phyloP scores from a whole-genome alignment of 2,329 filamentous ascomycete genomes.

The Verticillium albo-atrum region DNA sequence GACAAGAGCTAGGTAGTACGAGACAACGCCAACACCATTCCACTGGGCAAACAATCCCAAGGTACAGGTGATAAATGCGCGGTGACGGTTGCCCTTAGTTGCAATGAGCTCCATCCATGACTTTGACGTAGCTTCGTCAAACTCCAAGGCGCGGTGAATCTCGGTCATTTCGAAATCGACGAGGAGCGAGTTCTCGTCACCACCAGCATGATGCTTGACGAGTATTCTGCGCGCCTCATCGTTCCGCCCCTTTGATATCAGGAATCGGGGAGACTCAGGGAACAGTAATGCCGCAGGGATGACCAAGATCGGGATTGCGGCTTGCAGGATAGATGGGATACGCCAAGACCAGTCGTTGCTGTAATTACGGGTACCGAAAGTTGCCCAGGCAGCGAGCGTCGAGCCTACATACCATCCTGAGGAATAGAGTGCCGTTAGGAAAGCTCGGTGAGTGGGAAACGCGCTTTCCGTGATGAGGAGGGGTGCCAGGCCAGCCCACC shows the following conservation, averaged over 20 bases:
- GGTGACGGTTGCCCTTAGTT: slow-evolving; percentile 20
- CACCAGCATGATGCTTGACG: slow-evolving; percentile 19
- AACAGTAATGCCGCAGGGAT: slow-evolving; percentile 20
- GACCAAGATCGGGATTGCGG: slow-evolving; percentile 33
- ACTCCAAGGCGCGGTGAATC: slow-evolving; percentile 16
- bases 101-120: slow-evolving; percentile 11
- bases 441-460: slow-evolving; percentile 19
- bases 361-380: slow-evolving; percentile 7
- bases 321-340: slow-evolving; percentile 32
- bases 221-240: slow-evolving; percentile 20
- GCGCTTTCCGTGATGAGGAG: slow-evolving; percentile 29
- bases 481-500: slow-evolving; percentile 17
- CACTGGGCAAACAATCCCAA: slow-evolving; percentile 24
- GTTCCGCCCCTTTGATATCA: slow-evolving; percentile 19
- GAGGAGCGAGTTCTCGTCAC: slow-evolving; percentile 10
- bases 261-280: slow-evolving; percentile 23
- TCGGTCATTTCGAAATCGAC: slow-evolving; percentile 16
- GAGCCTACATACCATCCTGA: slow-evolving; percentile 32
- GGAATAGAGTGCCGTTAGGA: slow-evolving; percentile 1
- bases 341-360: slow-evolving; percentile 3
- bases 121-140: slow-evolving; percentile 1
- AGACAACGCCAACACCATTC: slow-evolving; percentile 26
- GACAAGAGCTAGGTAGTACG: slow-evolving; percentile 31
- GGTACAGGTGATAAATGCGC: slow-evolving; percentile 22
- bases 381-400: slow-evolving; percentile 27